phyloP scores from a whole-genome alignment of 2,329 filamentous ascomycete species.

The Sporothrix brasiliensis region DNA sequence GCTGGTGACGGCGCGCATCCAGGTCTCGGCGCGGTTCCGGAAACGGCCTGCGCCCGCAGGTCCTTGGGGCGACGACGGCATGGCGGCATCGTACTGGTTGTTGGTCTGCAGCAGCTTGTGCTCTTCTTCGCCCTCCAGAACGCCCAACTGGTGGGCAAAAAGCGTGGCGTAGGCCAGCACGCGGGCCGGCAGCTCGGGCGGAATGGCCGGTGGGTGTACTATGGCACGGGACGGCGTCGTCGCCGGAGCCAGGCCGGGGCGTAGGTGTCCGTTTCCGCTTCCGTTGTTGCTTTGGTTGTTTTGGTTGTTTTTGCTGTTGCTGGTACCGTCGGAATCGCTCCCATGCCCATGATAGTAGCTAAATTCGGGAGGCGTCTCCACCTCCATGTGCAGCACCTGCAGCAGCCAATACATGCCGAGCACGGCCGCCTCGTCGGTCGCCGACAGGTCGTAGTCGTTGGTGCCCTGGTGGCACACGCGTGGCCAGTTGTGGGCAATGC shows the following conservation, averaged over 20 bases:
- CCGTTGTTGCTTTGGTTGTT: not conserved
- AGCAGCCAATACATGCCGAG: constrained; percentile 35
- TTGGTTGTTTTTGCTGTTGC: not conserved
- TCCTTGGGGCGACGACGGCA: not conserved
- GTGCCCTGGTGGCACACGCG: constrained; percentile 29
- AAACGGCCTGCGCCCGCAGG: not conserved
- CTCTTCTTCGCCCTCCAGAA: not conserved
- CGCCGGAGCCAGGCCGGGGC: constrained; percentile 5
- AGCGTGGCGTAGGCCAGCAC: constrained; percentile 32
- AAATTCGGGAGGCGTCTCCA: not conserved
- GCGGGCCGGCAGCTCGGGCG: constrained; percentile 30
- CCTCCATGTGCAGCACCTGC: constrained; percentile 32
- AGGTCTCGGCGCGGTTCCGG: constrained; percentile 13
- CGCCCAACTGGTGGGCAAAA: constrained; percentile 33
- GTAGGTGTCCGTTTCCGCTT: not conserved
- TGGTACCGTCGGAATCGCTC: not conserved
- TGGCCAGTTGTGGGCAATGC: constrained; percentile 23
- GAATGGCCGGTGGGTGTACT: not conserved
- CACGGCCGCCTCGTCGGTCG: constrained; percentile 30
- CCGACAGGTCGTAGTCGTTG: constrained; percentile 24
- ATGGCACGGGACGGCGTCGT: not conserved
- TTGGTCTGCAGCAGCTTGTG: not conserved
- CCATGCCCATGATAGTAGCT: constrained; percentile 21
- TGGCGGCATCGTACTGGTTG: not conserved
- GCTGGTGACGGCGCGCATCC: constrained; percentile 29